Evolutionary conservation across 192 early-diverging fungal genomes (phyloP), one percentile per base, ranked within the genome.

Genomic region (Entomortierella beljakovae): DNA sequence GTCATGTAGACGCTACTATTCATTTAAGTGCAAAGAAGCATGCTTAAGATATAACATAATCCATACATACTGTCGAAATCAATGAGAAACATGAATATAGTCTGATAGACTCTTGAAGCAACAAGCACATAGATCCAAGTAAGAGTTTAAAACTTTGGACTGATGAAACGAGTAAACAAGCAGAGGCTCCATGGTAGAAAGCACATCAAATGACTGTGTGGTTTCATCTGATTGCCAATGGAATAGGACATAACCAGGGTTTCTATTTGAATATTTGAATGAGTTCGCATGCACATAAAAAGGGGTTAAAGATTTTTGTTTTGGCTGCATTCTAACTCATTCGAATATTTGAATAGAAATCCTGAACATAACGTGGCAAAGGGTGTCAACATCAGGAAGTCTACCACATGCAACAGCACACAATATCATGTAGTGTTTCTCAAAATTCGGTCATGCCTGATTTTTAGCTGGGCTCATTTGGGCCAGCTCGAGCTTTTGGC

Each of bases 121-220:
- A 69, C 67, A 69, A 69, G 57, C 67, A 57, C 67, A 60, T 57
- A 69, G 57, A 38, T 42, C 55, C 70, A 50, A 57, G 29, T 22
- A 46, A 62, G 22, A 57, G 60, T 50, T 57, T 57, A 48, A 35
- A 71, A 71, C 70, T 70, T 34, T 70, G 68, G 68, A 40, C 56
- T 43, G 38, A 48, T 56, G 52, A 50, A 58, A 34, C 68, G 48
- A 35, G 68, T 53, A 40, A 56, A 49, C 68, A 70, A 53, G 51
- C 32, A 1, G 4, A 56, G 68, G 59, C 53, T 7, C 59, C 68
- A 70, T 62, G 52, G 59, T 35, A 62, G 68, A 68, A 29, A 70
- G 56, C 68, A 32, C 31, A 46, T 23, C 68, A 62, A 62, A 4
- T 15, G 40, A 46, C 68, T 25, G 68, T 29, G 51, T 70, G 68